A percentile compares a stretch with the other conserved stretches of the same genome.
These are phyloP conservation scores for Cardamine resedifolia DNA, from an alignment of 345 rosid genomes.

Conservation along the genomic window DNA sequence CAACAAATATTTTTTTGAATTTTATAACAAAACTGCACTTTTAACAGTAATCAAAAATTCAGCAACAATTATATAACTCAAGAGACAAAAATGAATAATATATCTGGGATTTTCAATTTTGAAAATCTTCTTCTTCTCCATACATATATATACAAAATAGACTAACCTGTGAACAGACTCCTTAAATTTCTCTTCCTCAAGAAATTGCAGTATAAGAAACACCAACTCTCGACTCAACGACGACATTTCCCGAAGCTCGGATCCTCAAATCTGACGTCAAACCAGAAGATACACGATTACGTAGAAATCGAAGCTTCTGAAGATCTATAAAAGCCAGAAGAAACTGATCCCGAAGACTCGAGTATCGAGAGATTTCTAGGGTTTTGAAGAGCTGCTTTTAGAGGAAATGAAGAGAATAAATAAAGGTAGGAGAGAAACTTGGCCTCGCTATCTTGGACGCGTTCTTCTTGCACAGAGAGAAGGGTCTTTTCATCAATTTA, in stretches of 20 bases:
- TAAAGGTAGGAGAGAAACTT: slow-evolving; percentile 42
- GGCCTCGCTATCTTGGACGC: slow-evolving; percentile 93
- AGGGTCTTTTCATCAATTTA: slow-evolving; percentile 43
- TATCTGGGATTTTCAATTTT: background rate
- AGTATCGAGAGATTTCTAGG: slow-evolving; percentile 73
- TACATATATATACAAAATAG: background rate
- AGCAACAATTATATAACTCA: slow-evolving; percentile 1
- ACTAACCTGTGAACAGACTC: slow-evolving; percentile 83
- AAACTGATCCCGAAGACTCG: slow-evolving; percentile 27
- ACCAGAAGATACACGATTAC: background rate
- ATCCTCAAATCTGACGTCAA: slow-evolving; percentile 15
- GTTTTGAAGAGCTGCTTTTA: slow-evolving; percentile 62
- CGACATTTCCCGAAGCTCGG: slow-evolving; percentile 46
- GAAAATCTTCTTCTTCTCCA: background rate
- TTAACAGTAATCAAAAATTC: background rate
- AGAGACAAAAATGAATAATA: background rate
- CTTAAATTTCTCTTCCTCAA: slow-evolving; percentile 86
- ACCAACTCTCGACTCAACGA: slow-evolving; percentile 88
- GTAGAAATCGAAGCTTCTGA: slow-evolving; percentile 34
- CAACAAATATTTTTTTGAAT: too few species aligned
- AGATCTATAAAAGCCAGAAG: background rate
- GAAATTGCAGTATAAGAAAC: slow-evolving; percentile 90
- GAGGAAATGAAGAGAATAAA: slow-evolving; percentile 36
- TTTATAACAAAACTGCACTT: too few species aligned
- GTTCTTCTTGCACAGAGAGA: slow-evolving; percentile 47